Evolutionary conservation across 768 basidiomycete species (phyloP).

Genomic region (Hypholoma sublateritium): DNA sequence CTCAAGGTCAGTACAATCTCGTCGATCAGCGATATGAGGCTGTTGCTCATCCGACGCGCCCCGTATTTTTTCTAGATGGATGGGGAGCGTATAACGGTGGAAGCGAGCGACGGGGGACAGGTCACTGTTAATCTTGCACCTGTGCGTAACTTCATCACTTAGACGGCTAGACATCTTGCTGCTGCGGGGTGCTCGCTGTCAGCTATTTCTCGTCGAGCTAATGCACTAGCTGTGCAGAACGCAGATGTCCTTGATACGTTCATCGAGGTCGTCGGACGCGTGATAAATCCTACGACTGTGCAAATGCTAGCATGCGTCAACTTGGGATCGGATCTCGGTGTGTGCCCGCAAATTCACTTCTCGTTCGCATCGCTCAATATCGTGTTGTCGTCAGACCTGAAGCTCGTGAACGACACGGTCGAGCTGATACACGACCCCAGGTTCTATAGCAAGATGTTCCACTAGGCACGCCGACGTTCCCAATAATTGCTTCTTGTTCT

Average conservation of each 20-base stretch:
- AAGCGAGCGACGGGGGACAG: slow-evolving; percentile 68
- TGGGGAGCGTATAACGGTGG: slow-evolving; percentile 51
- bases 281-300: slow-evolving; percentile 52
- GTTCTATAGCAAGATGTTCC: slow-evolving; percentile 51
- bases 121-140: slow-evolving; percentile 43
- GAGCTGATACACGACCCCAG: slow-evolving; percentile 60
- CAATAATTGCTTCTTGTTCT: no score
- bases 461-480: not conserved
- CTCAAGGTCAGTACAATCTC: slow-evolving; percentile 24
- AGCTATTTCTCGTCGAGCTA: not conserved
- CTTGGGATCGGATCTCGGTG: slow-evolving; percentile 65
- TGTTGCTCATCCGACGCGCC: not conserved
- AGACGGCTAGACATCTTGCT: not conserved
- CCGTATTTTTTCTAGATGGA: slow-evolving; percentile 30
- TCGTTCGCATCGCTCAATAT: not conserved
- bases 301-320: slow-evolving; percentile 54
- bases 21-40: not conserved
- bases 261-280: slow-evolving; percentile 69
- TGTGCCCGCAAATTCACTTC: slow-evolving; percentile 20
- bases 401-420: slow-evolving; percentile 59
- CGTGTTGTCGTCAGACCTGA: slow-evolving; percentile 41
- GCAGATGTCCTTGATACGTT: slow-evolving; percentile 49
- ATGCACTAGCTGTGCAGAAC: slow-evolving; percentile 27
- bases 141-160: slow-evolving; percentile 29
- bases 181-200: no score